Base-by-base conservation (phyloP, 1,284 basidiomycete species). In the Apiotrichum mycotoxinovorans region DNA sequence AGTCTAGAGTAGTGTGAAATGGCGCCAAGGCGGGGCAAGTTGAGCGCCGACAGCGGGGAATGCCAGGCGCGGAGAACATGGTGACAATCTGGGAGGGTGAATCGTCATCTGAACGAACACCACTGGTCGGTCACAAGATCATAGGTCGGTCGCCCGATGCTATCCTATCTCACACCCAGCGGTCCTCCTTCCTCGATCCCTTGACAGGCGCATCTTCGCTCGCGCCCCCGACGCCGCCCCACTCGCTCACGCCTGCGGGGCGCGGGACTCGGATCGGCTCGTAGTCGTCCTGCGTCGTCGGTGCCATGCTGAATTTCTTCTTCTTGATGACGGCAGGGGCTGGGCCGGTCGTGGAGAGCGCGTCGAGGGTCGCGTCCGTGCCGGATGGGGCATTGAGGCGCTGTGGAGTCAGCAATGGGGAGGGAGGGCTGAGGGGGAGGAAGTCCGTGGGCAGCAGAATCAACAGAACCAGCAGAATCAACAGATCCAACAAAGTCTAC, bases 221-320 rank as follows among this genome's bases (percentile, higher is more conserved):
- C 3, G 51, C 61, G 3, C 84, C 87, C n/a, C 86, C 83, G 4
- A 89, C 85, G 56, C 90, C 92, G 56, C 91, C 91, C 91, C 91
- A 94, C 68, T 94, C 91, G 0, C 89, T 87, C 14, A 89, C 76
- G 20, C 90, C 91, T 37, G 84, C 83, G 0, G 92, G 93, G 44
- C 93, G 81, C 34, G 83, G 82, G 42, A 95, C 88, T 41, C 92
- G 81, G 62, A 88, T 88, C n/a, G 85, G 86, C 66, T 96, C 92
- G 87, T 91, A 94, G 18, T 91, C 84, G 52, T 89, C 84, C 51
- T 71, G 66, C 2, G 62, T 54, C 11, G 67, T 58, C 3, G 69
- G 57, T 11, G 65, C 57, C 62, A 76, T 64, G 14, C 62, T 65
- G 54, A 72, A 69, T 67, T 54, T 70, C 45, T 61, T 63, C 50